Evolutionary conservation across 352 stramenopile genomes (phyloP), one percentile per base, ranked within the genome.

Genomic region (Globisporangium viniferum): DNA sequence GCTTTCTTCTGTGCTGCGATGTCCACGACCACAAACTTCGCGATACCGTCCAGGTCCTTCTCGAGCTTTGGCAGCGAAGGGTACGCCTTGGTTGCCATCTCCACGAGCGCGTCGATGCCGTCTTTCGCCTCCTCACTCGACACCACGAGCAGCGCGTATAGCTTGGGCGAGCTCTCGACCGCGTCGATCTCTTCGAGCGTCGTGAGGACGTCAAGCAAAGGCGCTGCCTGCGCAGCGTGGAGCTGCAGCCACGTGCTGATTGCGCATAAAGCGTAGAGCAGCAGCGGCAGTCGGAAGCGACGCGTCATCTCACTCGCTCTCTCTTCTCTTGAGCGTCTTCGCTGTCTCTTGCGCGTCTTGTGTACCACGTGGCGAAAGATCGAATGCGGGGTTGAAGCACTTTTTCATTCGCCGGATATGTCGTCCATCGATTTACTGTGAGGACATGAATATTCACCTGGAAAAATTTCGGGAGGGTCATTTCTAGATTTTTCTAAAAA

Each of bases 11-110:
- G 55, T 3, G 70, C 41, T 24, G 75, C 65, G 7, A 82, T 69
- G 64, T 88, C 79, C 29, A 80, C 71, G 27, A 88, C 66, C n/a
- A 70, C 74, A 48, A 88, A 80, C 9, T 71, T 79, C 35, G 73
- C 77, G 61, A 88, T 41, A 0, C 79, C 79, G 1, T 76, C 73
- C 20, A 88, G 70, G 24, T 85, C 70, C 44, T 78, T 73, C 68
- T 84, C 79, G 5, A 88, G 49, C n/a, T 72, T 67, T 15, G 39
- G 33, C 20, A 88, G 67, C 55, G 67, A n/a, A 54, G 79, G 75
- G 61, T 84, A 85, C 64, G 75, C 77, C 8, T 63, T 73, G 5
- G 31, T 33, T 1, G 68, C 73, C 48, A 83, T 64, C 14, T 79
- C 75, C 14, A 86, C 64, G 53, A 84, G 67, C 59, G 69, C 70